phyloP scores from a whole-genome alignment of 352 stramenopile species.

The Pythium guiyangense region DNA sequence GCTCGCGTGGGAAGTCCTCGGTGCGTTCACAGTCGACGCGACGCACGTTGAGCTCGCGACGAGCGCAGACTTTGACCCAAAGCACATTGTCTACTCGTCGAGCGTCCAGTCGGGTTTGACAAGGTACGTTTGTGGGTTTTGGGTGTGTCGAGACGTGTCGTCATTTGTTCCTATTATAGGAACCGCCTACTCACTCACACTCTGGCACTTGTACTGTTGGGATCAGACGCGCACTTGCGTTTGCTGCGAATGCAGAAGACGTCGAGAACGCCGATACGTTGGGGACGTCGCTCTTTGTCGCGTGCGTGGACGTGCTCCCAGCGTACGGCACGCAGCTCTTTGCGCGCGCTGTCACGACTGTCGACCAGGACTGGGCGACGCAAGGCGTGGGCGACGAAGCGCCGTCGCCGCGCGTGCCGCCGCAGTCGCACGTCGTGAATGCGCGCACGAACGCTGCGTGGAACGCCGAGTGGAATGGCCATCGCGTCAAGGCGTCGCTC shows the following conservation, averaged over 20 bases:
- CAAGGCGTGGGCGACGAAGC: conserved; percentile 41
- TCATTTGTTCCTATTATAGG: too few species aligned
- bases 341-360: conserved; percentile 53
- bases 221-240: conserved; percentile 48
- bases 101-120: conserved; percentile 41
- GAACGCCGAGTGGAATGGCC: conserved; percentile 62
- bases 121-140: neutral
- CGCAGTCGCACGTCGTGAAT: conserved; percentile 83
- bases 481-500: conserved; percentile 48
- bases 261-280: conserved; percentile 42
- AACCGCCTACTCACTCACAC: too few species aligned
- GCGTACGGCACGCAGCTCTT: conserved; percentile 35
- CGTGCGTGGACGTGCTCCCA: conserved; percentile 44
- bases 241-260: conserved; percentile 25
- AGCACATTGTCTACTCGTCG: conserved; percentile 44
- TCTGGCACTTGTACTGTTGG: too few species aligned
- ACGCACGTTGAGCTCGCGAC: conserved; percentile 67
- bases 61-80: conserved; percentile 33
- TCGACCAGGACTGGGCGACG: conserved; percentile 78
- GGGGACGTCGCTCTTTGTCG: conserved; percentile 64
- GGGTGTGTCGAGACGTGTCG: too few species aligned
- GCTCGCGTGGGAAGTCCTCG: conserved; percentile 75
- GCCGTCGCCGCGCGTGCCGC: conserved; percentile 56
- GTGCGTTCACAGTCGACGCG: conserved; percentile 66
- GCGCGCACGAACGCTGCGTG: conserved; percentile 66